A percentile compares a stretch with the other conserved stretches of the same genome.
Conservation (phyloP, 306 rosid genomes). For the Castanospermum australe region DNA sequence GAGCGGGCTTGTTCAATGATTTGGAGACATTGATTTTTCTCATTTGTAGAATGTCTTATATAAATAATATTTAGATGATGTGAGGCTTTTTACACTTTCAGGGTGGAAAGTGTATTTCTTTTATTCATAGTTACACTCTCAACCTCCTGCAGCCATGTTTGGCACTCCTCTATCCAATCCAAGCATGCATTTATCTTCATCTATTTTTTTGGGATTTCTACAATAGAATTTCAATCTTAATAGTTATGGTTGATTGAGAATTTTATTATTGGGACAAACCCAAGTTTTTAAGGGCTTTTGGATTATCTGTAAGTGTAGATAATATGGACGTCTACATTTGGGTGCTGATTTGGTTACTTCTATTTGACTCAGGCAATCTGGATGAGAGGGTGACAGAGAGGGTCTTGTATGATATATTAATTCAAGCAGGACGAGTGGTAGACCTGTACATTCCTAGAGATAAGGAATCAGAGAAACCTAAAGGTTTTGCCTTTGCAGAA, state of each 20-base stretch:
- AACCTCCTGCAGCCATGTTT: neutral
- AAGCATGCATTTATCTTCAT: neutral
- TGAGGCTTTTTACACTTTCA: neutral
- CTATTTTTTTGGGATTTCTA: neutral
- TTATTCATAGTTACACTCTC: neutral
- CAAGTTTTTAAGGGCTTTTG: neutral
- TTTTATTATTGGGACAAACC: neutral
- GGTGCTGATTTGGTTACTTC: slow-evolving; percentile 10
- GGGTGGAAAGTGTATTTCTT: neutral
- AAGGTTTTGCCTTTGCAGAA: slow-evolving; percentile 87
- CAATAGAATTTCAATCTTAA: neutral
- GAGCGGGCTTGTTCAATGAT: neutral
- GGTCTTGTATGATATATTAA: slow-evolving; percentile 78
- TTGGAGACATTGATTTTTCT: neutral
- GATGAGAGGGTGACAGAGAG: slow-evolving; percentile 91
- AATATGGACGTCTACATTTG: neutral
- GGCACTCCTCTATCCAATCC: neutral
- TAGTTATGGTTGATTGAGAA: neutral
- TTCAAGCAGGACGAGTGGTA: slow-evolving; percentile 86
- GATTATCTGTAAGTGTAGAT: neutral
- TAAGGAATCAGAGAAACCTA: slow-evolving; percentile 73
- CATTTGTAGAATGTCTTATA: neutral
- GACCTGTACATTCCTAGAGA: slow-evolving; percentile 85
- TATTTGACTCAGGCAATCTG: slow-evolving; percentile 64
- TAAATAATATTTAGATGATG: neutral